A percentile compares a stretch with the other conserved stretches of the same genome.
These are phyloP conservation scores for Fusarium sp. DNA, from an alignment of 2,329 filamentous ascomycete genomes.

Conservation along the genomic window DNA sequence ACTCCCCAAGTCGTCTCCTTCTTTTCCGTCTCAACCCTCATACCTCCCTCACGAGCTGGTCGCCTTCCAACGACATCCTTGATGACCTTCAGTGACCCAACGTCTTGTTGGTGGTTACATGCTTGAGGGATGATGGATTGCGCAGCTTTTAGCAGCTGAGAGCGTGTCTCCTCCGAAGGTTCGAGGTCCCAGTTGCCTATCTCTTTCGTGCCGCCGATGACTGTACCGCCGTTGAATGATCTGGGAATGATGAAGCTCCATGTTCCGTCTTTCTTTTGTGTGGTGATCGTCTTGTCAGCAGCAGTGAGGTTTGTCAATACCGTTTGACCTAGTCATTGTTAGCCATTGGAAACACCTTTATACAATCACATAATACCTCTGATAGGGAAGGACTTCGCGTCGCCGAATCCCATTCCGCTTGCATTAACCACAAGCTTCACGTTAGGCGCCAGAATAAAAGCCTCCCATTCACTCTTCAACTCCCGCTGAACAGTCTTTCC, in stretches of 20 bases:
- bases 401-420: constrained; percentile 51
- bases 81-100: constrained; percentile 48
- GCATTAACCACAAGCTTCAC: constrained; percentile 50
- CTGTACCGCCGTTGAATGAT: constrained; percentile 70
- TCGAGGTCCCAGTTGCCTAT: constrained; percentile 65
- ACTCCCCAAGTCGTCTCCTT: constrained; percentile 17
- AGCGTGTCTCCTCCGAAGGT: constrained; percentile 61
- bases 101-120: not conserved
- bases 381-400: constrained; percentile 50
- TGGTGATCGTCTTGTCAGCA: constrained; percentile 61
- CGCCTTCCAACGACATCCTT: constrained; percentile 61
- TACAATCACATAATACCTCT: constrained; percentile 44
- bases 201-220: constrained; percentile 76
- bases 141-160: constrained; percentile 39
- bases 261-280: constrained; percentile 70
- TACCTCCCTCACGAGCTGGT: constrained; percentile 59
- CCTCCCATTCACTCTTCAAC: constrained; percentile 50
- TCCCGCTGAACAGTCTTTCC: constrained; percentile 47
- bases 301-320: constrained; percentile 54
- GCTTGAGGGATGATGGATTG: constrained; percentile 28
- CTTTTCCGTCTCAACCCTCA: constrained; percentile 54
- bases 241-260: constrained; percentile 74
- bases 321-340: constrained; percentile 48
- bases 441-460: constrained; percentile 41
- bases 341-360: accelerated